Conservation (phyloP, 768 basidiomycete species). For the Amanita fuliginea region DNA sequence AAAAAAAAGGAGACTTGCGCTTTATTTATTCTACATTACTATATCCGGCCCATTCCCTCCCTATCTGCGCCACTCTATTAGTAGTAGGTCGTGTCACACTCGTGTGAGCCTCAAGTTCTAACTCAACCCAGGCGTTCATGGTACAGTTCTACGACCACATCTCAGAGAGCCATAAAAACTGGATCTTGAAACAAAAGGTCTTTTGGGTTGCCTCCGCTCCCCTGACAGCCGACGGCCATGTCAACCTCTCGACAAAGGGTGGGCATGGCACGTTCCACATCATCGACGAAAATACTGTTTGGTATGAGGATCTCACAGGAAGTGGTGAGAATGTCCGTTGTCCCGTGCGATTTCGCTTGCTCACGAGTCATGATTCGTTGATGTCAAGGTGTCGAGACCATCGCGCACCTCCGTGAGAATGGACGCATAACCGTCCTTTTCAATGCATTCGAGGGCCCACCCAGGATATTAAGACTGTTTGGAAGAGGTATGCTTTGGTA, state of each 20-base stretch:
- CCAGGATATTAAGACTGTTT: slow-evolving; percentile 46
- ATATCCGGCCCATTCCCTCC: background rate
- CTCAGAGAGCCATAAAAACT: slow-evolving; percentile 37
- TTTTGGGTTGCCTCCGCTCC: slow-evolving; percentile 69
- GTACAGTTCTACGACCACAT: slow-evolving; percentile 47
- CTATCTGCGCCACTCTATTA: no score
- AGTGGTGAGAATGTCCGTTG: slow-evolving; percentile 32
- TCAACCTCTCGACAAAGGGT: slow-evolving; percentile 64
- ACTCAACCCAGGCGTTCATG: slow-evolving; percentile 23
- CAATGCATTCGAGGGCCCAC: slow-evolving; percentile 50
- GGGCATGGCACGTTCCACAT: slow-evolving; percentile 50
- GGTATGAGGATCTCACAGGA: slow-evolving; percentile 70
- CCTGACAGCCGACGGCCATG: slow-evolving; percentile 40
- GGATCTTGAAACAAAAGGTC: slow-evolving; percentile 52
- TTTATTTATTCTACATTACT: background rate
- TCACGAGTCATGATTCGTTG: background rate
- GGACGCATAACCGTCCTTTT: slow-evolving; percentile 51
- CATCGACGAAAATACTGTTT: slow-evolving; percentile 38
- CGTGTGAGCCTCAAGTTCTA: no score
- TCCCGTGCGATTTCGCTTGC: background rate
- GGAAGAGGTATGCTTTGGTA: slow-evolving; percentile 37
- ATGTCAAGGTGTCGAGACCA: slow-evolving; percentile 26
- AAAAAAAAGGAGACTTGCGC: background rate
- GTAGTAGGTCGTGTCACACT: background rate
- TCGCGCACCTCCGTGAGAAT: slow-evolving; percentile 47